Conservation (phyloP, 164 flowering plant genomes). For the Nelumbo lutea region DNA sequence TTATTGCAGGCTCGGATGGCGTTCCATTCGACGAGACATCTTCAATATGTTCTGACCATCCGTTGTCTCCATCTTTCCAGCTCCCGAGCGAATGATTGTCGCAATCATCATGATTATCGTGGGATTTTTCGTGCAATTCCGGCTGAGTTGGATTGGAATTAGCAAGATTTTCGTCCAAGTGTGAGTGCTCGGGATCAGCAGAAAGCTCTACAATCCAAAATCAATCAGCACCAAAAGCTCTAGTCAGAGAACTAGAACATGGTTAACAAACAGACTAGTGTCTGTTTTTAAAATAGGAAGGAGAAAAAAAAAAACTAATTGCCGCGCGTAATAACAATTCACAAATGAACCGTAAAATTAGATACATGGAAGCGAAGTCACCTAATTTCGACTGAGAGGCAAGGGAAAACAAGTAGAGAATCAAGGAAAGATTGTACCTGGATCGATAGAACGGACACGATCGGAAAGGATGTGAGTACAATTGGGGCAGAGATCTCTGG, state of each 20-base stretch:
- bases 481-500: slow-evolving; percentile 52
- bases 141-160: slow-evolving; percentile 3
- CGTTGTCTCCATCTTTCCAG: slow-evolving; percentile 50
- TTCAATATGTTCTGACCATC: slow-evolving; percentile 17
- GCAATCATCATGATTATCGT: slow-evolving; percentile 26
- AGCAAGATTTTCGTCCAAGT: slow-evolving; percentile 3
- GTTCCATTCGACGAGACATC: slow-evolving; percentile 19
- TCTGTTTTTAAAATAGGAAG: not conserved
- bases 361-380: not conserved
- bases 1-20: not conserved
- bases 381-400: not conserved
- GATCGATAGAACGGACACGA: slow-evolving; percentile 50
- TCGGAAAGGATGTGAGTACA: slow-evolving; percentile 44
- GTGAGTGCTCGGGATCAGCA: slow-evolving; percentile 8
- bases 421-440: slow-evolving; percentile 22
- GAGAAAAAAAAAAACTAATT: not conserved
- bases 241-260: not conserved
- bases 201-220: slow-evolving; percentile 15
- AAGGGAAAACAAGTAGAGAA: not conserved
- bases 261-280: not conserved
- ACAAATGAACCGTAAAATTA: not conserved
- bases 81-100: slow-evolving; percentile 44
- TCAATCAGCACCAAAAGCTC: not conserved
- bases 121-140: slow-evolving; percentile 9
- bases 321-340: not conserved